phyloP scores from a whole-genome alignment of 352 stramenopile species.

The Pythium sp. region DNA sequence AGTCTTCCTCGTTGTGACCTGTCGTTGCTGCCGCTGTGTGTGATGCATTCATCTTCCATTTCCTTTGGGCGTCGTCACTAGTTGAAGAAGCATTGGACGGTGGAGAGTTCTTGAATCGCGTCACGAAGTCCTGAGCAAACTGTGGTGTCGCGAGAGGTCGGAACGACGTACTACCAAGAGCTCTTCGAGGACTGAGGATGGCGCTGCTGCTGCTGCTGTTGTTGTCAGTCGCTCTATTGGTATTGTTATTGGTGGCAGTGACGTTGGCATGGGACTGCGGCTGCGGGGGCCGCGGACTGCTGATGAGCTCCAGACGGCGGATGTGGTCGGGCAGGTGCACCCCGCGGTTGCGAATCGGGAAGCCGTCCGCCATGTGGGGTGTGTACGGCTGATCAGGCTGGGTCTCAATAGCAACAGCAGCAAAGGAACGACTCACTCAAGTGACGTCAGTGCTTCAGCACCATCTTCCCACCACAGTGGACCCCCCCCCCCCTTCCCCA shows the following conservation, averaged over 20 bases:
- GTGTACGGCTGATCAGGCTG: background rate
- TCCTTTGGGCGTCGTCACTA: background rate
- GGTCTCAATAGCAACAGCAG: background rate
- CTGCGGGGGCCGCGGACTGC: background rate
- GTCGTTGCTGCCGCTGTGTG: background rate
- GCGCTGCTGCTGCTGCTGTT: background rate
- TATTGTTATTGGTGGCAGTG: background rate
- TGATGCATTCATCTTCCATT: background rate
- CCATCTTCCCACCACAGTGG: background rate
- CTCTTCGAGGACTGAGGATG: background rate
- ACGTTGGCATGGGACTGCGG: background rate
- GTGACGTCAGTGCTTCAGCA: background rate
- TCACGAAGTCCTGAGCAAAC: conserved; percentile 7
- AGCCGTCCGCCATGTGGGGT: conserved; percentile 15
- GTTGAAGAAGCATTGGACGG: background rate
- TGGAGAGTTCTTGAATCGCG: background rate
- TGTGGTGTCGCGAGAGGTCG: conserved; percentile 6
- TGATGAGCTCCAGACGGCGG: conserved; percentile 29
- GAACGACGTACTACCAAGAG: background rate
- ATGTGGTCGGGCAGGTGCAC: conserved; percentile 36
- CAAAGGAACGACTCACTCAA: background rate
- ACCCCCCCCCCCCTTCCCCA: no score
- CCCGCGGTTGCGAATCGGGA: conserved; percentile 28
- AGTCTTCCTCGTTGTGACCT: background rate
- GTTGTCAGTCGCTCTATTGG: background rate